phyloP scores from a whole-genome alignment of 2,329 filamentous ascomycete genomes.

The Pseudopyrenochaeta lycopersici region DNA sequence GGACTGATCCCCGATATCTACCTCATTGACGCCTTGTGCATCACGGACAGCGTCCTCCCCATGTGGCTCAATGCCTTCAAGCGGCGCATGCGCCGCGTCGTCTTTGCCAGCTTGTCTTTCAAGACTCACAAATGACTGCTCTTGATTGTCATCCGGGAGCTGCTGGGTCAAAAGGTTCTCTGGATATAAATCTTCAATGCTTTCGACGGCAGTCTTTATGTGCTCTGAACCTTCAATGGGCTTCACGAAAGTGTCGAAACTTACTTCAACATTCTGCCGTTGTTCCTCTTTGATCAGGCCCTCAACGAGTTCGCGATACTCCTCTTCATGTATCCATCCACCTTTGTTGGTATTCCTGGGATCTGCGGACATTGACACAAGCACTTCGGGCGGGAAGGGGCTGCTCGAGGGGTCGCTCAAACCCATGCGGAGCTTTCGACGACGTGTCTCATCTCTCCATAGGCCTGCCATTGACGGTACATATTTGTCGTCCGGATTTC shows the following conservation, averaged over 20 bases:
- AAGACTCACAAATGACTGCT: neutral
- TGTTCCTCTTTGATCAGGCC: slow-evolving; percentile 72
- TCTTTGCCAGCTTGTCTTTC: neutral
- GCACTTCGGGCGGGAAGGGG: slow-evolving; percentile 80
- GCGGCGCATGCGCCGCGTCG: neutral
- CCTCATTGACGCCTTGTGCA: slow-evolving; percentile 37
- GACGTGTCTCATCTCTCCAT: slow-evolving; percentile 88
- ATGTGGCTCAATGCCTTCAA: slow-evolving; percentile 1
- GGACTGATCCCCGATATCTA: slow-evolving; percentile 20
- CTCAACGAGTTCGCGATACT: slow-evolving; percentile 73
- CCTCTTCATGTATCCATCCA: slow-evolving; percentile 93
- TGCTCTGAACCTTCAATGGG: slow-evolving; percentile 61
- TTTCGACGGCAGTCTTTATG: slow-evolving; percentile 81
- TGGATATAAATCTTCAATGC: slow-evolving; percentile 87
- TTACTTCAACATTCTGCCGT: slow-evolving; percentile 55
- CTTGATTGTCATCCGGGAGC: slow-evolving; percentile 14
- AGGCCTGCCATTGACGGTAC: slow-evolving; percentile 94
- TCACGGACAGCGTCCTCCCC: slow-evolving; percentile 14
- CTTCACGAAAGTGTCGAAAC: slow-evolving; percentile 73
- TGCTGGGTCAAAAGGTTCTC: slow-evolving; percentile 60
- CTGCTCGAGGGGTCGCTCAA: slow-evolving; percentile 71
- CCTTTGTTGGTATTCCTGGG: slow-evolving; percentile 73
- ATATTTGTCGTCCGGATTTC: slow-evolving; percentile 74
- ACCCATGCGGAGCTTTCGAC: slow-evolving; percentile 77
- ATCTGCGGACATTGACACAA: slow-evolving; percentile 90